Evolutionary conservation across 176 grass and related monocot genomes (phyloP).

Genomic region (Dactylis glomerata): DNA sequence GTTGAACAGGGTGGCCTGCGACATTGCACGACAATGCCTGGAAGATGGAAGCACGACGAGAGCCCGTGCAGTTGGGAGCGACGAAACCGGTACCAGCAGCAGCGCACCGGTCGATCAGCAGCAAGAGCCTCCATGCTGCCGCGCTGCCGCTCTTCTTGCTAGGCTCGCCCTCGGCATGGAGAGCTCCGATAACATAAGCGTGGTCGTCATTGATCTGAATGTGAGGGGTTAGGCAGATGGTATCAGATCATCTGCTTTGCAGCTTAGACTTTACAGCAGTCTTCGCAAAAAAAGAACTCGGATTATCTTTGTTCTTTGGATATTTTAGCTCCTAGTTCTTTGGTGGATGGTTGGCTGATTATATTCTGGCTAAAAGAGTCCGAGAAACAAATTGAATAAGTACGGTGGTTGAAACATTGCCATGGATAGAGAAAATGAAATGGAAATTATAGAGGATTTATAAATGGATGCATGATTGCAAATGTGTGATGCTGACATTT

Average conservation of each 20-base stretch:
- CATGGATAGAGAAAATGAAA: not conserved
- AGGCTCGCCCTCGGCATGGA: conserved; percentile 56
- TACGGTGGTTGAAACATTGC: conserved; percentile 17
- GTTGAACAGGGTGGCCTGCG: conserved; percentile 50
- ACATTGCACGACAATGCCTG: conserved; percentile 53
- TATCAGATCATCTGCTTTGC: not conserved
- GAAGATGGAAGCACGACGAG: conserved; percentile 28
- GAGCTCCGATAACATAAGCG: conserved; percentile 65
- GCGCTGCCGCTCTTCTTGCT: conserved; percentile 51
- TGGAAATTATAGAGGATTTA: not conserved
- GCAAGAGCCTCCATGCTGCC: conserved; percentile 41
- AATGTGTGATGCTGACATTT: not conserved
- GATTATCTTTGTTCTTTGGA: conserved; percentile 17
- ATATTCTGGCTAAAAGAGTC: not conserved
- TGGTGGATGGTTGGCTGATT: not conserved
- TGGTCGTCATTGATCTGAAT: conserved; percentile 65
- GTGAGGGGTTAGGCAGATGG: conserved; percentile 15
- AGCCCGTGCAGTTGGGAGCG: not conserved
- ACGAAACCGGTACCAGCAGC: not conserved
- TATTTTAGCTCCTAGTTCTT: conserved; percentile 14
- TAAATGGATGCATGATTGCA: not conserved
- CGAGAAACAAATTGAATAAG: not conserved
- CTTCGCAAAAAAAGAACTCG: not conserved
- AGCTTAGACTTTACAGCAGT: not conserved
- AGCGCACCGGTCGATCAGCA: not conserved